Evolutionary conservation across 78 protist species (phyloP).

Genomic region (Emiliania huxleyi): DNA sequence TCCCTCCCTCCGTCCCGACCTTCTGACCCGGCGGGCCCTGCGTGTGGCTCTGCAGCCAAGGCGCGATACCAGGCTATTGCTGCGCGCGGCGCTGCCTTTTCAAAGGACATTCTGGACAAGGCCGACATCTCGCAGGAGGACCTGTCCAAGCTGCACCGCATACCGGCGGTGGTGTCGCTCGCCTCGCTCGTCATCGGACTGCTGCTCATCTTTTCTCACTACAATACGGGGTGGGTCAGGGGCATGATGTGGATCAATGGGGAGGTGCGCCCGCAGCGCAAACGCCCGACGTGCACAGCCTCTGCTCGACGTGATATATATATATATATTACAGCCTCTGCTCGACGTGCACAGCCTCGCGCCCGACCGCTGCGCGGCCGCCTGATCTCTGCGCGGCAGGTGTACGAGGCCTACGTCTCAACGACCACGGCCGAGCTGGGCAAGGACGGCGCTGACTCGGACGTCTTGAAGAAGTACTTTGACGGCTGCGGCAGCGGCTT

Average conservation of each 20-base stretch:
- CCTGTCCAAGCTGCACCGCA: neutral
- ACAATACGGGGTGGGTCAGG: neutral
- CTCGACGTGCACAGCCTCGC: too few species aligned
- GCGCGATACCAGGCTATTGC: neutral
- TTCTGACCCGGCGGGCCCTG: too few species aligned
- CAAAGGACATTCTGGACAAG: neutral
- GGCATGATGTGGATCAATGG: neutral
- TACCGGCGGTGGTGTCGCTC: neutral
- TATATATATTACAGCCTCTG: too few species aligned
- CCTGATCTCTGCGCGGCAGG: too few species aligned
- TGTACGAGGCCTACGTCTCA: neutral
- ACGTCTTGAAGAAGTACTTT: too few species aligned
- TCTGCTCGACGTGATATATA: too few species aligned
- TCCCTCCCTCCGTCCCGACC: too few species aligned
- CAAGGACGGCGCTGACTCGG: neutral
- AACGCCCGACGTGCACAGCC: too few species aligned
- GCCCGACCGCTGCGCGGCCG: too few species aligned
- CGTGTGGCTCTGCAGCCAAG: neutral
- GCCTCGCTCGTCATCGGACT: neutral
- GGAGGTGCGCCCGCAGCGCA: neutral
- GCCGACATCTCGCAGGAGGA: neutral
- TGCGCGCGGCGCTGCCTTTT: neutral
- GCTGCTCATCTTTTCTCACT: neutral
- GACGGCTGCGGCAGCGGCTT: too few species aligned
- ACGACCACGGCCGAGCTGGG: neutral